phyloP scores from a whole-genome alignment of 768 basidiomycete genomes.

The Pholiota molesta region DNA sequence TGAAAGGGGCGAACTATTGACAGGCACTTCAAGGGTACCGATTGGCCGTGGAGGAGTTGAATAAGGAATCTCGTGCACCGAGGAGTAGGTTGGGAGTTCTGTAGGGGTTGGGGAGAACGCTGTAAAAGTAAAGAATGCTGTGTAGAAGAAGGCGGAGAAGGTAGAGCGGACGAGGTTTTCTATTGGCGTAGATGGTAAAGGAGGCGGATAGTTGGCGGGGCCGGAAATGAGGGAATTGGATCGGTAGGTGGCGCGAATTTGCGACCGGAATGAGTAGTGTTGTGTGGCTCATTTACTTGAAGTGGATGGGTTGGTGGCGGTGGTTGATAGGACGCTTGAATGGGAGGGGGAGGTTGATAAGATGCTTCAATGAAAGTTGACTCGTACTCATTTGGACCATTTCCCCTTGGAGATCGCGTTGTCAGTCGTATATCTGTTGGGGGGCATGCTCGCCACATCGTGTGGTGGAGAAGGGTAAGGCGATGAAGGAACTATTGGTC shows the following conservation, averaged over 20 bases:
- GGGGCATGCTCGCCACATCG: conserved; percentile 4
- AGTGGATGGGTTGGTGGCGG: conserved; percentile 13
- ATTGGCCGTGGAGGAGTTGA: conserved; percentile 1
- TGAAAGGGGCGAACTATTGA: conserved; percentile 11
- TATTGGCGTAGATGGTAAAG: conserved; percentile 6
- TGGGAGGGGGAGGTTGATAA: conserved; percentile 33
- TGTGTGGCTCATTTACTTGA: neutral
- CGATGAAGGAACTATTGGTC: neutral
- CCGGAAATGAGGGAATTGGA: conserved; percentile 6
- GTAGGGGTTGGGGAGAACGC: conserved; percentile 18
- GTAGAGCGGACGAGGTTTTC: conserved; percentile 6
- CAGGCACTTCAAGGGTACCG: conserved; percentile 4
- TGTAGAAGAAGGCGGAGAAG: conserved; percentile 5
- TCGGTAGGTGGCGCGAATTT: neutral
- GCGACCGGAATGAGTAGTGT: neutral
- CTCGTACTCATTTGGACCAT: neutral
- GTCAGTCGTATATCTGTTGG: conserved; percentile 11
- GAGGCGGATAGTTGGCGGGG: conserved; percentile 19
- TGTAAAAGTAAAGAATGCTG: conserved; percentile 2
- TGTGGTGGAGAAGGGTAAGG: conserved; percentile 16
- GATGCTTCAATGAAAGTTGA: conserved; percentile 27
- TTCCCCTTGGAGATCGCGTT: conserved; percentile 1
- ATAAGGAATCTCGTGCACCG: conserved; percentile 7
- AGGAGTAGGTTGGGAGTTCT: conserved; percentile 21
- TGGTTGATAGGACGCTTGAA: conserved; percentile 17